phyloP scores from a whole-genome alignment of 2,329 filamentous ascomycete genomes.

The Fusarium concolor region DNA sequence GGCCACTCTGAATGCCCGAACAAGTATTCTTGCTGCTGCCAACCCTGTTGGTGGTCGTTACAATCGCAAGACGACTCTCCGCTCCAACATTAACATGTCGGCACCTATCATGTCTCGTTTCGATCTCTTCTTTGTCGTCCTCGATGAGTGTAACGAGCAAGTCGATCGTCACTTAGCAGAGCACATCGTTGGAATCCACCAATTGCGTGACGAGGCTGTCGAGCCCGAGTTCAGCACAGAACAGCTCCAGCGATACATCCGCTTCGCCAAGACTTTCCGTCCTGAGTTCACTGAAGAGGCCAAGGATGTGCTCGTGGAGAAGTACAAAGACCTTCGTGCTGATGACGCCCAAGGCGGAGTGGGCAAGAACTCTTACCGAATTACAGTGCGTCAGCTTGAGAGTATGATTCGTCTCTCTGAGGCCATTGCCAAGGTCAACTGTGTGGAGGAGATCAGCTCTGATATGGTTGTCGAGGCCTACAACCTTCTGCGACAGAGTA shows the following conservation, averaged over 20 bases:
- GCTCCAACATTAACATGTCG: conserved; percentile 98
- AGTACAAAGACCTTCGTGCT: conserved; percentile 93
- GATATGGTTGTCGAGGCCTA: conserved; percentile 93
- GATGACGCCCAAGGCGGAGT: conserved; percentile 95
- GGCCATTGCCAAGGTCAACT: conserved; percentile 98
- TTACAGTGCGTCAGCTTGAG: conserved; percentile 95
- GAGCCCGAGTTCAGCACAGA: conserved; percentile 95
- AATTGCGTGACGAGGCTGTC: conserved; percentile 90
- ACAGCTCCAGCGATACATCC: conserved; percentile 95
- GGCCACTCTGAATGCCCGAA: conserved; percentile 94
- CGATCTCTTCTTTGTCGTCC: conserved; percentile 96
- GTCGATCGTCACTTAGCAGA: conserved; percentile 91
- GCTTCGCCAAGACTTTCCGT: conserved; percentile 93
- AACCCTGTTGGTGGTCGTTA: conserved; percentile 98
- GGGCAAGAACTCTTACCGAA: conserved; percentile 94
- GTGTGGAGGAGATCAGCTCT: conserved; percentile 87
- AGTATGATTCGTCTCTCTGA: conserved; percentile 95
- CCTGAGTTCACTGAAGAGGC: conserved; percentile 92
- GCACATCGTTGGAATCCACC: conserved; percentile 95
- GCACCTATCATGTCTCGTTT: conserved; percentile 99
- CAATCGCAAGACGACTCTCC: conserved; percentile 92
- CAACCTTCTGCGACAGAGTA: conserved; percentile 90
- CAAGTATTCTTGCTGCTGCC: conserved; percentile 93
- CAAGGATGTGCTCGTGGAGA: conserved; percentile 84
- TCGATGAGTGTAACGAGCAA: conserved; percentile 94